Percentiles rank a stretch among this genome's conserved stretches.
Conservation (phyloP, 2,329 filamentous ascomycete genomes). For the Plectosphaerella plurivora region DNA sequence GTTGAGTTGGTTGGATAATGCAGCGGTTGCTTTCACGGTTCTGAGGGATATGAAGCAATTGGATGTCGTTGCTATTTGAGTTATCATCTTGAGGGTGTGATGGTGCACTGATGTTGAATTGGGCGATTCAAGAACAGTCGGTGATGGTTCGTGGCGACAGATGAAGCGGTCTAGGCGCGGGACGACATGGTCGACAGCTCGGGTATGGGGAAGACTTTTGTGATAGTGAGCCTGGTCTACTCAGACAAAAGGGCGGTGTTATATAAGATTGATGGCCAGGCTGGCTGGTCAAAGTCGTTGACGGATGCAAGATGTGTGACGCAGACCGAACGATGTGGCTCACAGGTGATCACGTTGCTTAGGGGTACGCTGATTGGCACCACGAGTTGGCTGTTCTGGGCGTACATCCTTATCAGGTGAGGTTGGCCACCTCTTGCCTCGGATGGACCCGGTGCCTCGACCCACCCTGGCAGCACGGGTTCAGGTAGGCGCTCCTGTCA, state of each 20-base stretch:
- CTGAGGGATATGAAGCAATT: not conserved
- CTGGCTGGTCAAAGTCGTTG: slow-evolving; percentile 5
- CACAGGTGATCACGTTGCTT: not conserved
- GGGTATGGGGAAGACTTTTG: too few relatives aligned
- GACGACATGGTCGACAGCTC: too few relatives aligned
- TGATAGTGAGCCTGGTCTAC: too few relatives aligned
- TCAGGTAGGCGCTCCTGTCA: too few relatives aligned
- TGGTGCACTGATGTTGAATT: too few relatives aligned
- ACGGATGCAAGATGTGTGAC: not conserved
- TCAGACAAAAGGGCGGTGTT: too few relatives aligned
- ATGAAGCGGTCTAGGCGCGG: too few relatives aligned
- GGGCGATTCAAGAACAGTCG: too few relatives aligned
- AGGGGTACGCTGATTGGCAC: not conserved
- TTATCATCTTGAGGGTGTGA: slow-evolving; percentile 33
- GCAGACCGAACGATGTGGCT: not conserved
- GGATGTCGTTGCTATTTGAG: slow-evolving; percentile 23
- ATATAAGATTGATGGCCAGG: slow-evolving; percentile 7
- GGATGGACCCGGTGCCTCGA: too few relatives aligned
- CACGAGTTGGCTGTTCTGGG: not conserved
- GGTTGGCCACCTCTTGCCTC: not conserved
- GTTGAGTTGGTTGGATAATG: not conserved
- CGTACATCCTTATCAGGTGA: not conserved
- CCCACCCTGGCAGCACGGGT: not conserved
- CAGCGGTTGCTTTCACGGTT: not conserved
- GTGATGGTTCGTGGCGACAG: too few relatives aligned